Conservation (phyloP, 345 rosid species). For the Atalantia buxifolia region DNA sequence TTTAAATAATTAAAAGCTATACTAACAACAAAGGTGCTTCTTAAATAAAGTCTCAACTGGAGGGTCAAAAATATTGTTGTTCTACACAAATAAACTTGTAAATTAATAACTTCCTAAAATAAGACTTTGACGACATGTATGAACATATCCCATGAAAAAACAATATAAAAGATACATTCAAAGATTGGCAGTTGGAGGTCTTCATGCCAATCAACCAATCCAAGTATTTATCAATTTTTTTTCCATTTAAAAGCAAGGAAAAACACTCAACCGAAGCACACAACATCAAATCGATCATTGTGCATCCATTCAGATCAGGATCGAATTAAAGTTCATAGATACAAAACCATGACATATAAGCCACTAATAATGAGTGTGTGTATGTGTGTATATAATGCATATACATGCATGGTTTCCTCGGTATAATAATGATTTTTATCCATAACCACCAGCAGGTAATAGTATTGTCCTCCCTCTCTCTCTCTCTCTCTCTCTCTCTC, state of each 20-base stretch:
- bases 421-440: too few relatives aligned
- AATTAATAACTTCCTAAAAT: background rate
- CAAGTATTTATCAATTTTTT: background rate
- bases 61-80: background rate
- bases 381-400: too few relatives aligned
- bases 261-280: background rate
- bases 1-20: background rate
- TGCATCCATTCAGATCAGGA: background rate
- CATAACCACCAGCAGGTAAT: too few relatives aligned
- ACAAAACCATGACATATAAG: background rate
- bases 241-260: background rate
- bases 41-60: background rate
- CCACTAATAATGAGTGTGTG: background rate
- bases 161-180: conserved; percentile 8
- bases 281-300: background rate
- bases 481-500: too few relatives aligned
- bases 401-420: too few relatives aligned
- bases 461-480: too few relatives aligned
- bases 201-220: background rate
- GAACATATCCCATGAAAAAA: background rate
- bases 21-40: background rate
- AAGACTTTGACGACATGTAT: background rate
- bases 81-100: background rate
- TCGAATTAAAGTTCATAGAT: background rate
- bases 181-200: conserved; percentile 6